Evolutionary conservation across 805 yeast species (phyloP).

Genomic region (Wickerhamiella kazuoi): DNA sequence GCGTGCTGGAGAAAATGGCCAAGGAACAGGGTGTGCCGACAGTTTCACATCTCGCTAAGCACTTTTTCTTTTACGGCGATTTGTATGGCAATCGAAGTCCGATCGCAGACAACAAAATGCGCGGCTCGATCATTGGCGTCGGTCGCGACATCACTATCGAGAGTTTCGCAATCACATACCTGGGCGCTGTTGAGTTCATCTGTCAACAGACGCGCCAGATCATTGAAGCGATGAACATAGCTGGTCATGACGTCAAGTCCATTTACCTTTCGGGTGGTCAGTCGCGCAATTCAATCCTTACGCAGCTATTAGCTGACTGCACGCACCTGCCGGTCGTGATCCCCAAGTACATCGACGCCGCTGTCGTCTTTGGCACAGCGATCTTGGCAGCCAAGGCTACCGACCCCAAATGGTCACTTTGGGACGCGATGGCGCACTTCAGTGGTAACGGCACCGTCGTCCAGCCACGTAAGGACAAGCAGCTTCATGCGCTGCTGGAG

Average conservation of each 20-base stretch:
- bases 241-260: constrained; percentile 61
- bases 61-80: constrained; percentile 87
- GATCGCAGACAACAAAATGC: constrained; percentile 88
- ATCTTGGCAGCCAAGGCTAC: constrained; percentile 90
- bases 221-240: constrained; percentile 59
- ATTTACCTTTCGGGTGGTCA: constrained; percentile 94
- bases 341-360: constrained; percentile 90
- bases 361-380: constrained; percentile 94
- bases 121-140: constrained; percentile 81
- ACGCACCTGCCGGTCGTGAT: constrained; percentile 82
- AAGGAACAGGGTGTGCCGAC: constrained; percentile 42
- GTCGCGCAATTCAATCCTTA: constrained; percentile 76
- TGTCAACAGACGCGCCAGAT: constrained; percentile 96
- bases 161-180: constrained; percentile 67
- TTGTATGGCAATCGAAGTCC: constrained; percentile 94
- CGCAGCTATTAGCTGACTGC: constrained; percentile 81
- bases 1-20: constrained; percentile 49
- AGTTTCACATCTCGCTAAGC: constrained; percentile 64
- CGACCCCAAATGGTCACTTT: constrained; percentile 36
- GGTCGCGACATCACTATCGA: constrained; percentile 79
- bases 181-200: constrained; percentile 92
- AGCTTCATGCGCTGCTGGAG: constrained; percentile 32
- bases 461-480: constrained; percentile 40
- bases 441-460: constrained; percentile 74
- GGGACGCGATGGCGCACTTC: constrained; percentile 74